These are phyloP conservation scores for Zymoseptoria ardabiliae DNA, from an alignment of 2,329 filamentous ascomycete genomes.

Conservation along the genomic window DNA sequence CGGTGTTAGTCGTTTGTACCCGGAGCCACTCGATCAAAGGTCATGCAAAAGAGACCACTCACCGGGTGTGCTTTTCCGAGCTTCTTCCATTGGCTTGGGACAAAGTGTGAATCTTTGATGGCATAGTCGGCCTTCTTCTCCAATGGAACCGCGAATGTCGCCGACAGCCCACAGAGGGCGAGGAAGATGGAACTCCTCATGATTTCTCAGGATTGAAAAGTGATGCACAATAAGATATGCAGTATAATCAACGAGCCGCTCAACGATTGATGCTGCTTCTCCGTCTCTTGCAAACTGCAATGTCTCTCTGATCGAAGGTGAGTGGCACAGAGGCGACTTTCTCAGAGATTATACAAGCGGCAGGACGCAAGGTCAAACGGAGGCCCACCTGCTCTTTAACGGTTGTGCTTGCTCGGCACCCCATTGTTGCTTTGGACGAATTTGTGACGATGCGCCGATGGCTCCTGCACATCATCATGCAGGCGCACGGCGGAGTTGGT, in stretches of 20 bases:
- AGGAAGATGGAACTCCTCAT: not conserved
- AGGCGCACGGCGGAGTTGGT: not conserved
- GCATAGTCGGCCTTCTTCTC: slow-evolving; percentile 11
- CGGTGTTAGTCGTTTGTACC: not conserved
- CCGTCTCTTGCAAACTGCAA: not conserved
- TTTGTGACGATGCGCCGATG: not conserved
- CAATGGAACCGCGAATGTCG: slow-evolving; percentile 8
- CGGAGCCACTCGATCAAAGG: not conserved
- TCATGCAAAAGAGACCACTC: not conserved
- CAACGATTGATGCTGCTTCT: not conserved
- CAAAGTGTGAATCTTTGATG: slow-evolving; percentile 11
- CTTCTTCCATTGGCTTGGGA: slow-evolving; percentile 14
- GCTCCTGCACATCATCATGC: not conserved
- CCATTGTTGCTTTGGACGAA: not conserved
- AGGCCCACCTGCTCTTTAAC: not conserved
- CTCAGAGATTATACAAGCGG: not conserved
- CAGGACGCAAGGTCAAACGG: not conserved
- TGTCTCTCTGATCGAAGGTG: not conserved
- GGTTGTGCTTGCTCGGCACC: not conserved
- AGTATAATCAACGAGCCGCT: not conserved
- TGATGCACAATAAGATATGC: not conserved
- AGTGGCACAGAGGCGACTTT: not conserved
- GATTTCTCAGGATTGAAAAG: not conserved
- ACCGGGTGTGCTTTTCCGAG: slow-evolving; percentile 11
- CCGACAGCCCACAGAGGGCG: not conserved